These are phyloP conservation scores for Cystobasidium slooffiae DNA, from an alignment of 1,284 basidiomycete genomes.

Conservation along the genomic window DNA sequence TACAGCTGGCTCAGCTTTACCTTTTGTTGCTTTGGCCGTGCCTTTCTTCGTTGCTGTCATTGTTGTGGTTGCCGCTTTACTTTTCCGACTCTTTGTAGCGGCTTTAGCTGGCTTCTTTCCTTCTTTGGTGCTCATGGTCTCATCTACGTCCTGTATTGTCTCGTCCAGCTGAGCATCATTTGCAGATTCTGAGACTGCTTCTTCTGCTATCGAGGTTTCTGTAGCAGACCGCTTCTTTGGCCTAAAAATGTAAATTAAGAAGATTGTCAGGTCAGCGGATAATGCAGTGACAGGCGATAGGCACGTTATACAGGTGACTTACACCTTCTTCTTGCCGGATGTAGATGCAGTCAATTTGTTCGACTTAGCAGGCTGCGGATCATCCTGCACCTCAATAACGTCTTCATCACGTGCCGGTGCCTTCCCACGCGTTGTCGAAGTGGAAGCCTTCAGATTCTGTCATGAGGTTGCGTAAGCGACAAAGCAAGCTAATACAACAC, in stretches of 20 bases:
- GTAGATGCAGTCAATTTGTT: neutral
- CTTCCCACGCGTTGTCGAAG: neutral
- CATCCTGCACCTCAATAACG: neutral
- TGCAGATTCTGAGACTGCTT: neutral
- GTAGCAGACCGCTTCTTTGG: slow-evolving; percentile 14
- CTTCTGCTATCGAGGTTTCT: neutral
- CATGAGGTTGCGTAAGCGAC: neutral
- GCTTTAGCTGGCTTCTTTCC: neutral
- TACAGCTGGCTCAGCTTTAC: no score
- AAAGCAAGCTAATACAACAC: neutral
- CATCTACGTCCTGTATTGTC: neutral
- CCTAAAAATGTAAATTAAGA: neutral
- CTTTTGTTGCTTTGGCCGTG: no score
- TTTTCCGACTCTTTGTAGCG: slow-evolving; percentile 7
- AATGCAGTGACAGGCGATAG: no score
- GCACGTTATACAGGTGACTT: neutral
- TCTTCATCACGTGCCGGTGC: neutral
- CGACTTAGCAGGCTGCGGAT: neutral
- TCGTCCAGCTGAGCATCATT: neutral
- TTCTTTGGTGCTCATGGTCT: neutral
- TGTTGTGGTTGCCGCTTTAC: slow-evolving; percentile 3
- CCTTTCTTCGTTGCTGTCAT: no score
- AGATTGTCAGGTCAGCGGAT: no score
- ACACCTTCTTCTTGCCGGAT: slow-evolving; percentile 13
- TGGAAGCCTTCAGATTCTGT: neutral